These are phyloP conservation scores for Fragaria nilgerrensis DNA, from an alignment of 306 rosid genomes.

Conservation along the genomic window DNA sequence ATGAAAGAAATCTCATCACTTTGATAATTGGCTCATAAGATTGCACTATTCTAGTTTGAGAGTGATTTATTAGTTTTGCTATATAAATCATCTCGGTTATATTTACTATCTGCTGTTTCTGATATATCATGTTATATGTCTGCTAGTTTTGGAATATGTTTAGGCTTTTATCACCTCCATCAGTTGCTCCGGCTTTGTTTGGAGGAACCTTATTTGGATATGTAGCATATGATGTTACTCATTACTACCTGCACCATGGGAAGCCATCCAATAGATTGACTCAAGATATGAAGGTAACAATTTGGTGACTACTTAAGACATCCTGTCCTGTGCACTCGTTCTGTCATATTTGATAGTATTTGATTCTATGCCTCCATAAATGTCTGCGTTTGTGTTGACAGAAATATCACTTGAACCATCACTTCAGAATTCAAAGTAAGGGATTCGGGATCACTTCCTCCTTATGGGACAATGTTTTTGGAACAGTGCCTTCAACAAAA, in stretches of 20 bases:
- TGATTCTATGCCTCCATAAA: background rate
- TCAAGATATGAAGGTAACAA: slow-evolving; percentile 27
- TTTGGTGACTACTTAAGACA: background rate
- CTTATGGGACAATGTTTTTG: slow-evolving; percentile 38
- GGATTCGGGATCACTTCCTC: slow-evolving; percentile 46
- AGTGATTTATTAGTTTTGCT: background rate
- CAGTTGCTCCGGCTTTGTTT: slow-evolving; percentile 31
- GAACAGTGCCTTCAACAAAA: slow-evolving; percentile 30
- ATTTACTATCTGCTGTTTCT: slow-evolving; percentile 4
- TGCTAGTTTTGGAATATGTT: slow-evolving; percentile 31
- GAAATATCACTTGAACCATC: slow-evolving; percentile 41
- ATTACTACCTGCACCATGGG: slow-evolving; percentile 43
- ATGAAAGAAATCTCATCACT: background rate
- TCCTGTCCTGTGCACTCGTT: background rate
- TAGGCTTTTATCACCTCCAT: slow-evolving; percentile 25
- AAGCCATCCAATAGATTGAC: slow-evolving; percentile 33
- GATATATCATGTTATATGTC: background rate
- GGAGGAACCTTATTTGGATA: slow-evolving; percentile 39
- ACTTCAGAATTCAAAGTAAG: slow-evolving; percentile 26
- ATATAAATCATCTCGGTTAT: background rate
- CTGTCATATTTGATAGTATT: background rate
- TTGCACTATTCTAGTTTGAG: background rate
- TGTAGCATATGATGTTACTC: slow-evolving; percentile 36
- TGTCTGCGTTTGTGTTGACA: background rate
- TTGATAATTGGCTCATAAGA: background rate